A percentile compares a stretch with the other conserved stretches of the same genome.
Evolutionary conservation across 176 grass and related monocot species (phyloP).

Genomic region (Avena eriantha): DNA sequence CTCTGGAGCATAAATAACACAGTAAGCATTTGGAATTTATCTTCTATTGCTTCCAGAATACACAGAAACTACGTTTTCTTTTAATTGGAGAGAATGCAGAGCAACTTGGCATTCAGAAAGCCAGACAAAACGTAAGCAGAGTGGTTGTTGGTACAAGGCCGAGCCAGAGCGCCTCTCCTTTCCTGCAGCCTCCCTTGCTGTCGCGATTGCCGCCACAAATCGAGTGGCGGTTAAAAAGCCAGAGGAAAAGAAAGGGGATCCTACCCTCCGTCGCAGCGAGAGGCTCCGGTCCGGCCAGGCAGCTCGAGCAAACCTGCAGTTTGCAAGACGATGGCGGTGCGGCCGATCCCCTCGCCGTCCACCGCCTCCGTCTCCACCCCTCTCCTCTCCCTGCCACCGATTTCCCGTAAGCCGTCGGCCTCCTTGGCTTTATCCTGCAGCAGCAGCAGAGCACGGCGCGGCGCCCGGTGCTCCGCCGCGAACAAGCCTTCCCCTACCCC

Average conservation of each 20-base stretch:
- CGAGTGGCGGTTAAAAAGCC: conserved; percentile 38
- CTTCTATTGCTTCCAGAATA: too few relatives aligned
- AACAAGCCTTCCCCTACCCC: conserved; percentile 62
- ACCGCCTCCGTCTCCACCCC: conserved; percentile 16
- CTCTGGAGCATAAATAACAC: background rate
- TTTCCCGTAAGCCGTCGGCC: background rate
- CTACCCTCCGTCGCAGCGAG: conserved; percentile 12
- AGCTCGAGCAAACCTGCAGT: background rate
- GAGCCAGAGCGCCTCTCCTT: background rate
- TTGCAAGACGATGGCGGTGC: conserved; percentile 34
- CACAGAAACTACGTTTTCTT: too few relatives aligned
- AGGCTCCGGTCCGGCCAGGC: conserved; percentile 32
- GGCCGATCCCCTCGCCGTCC: background rate
- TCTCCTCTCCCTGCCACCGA: background rate
- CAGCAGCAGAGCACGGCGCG: conserved; percentile 27
- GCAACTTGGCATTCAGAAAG: conserved; percentile 7
- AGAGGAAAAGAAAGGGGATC: conserved; percentile 27
- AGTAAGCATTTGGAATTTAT: background rate
- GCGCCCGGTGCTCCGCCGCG: conserved; percentile 55
- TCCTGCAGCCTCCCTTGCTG: conserved; percentile 15
- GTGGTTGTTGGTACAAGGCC: background rate
- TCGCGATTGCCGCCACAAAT: conserved; percentile 55
- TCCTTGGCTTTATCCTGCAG: background rate
- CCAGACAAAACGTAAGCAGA: background rate
- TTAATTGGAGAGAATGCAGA: background rate